These are phyloP conservation scores for Paratinospora sagittata DNA, from an alignment of 164 flowering plant species.

Conservation along the genomic window DNA sequence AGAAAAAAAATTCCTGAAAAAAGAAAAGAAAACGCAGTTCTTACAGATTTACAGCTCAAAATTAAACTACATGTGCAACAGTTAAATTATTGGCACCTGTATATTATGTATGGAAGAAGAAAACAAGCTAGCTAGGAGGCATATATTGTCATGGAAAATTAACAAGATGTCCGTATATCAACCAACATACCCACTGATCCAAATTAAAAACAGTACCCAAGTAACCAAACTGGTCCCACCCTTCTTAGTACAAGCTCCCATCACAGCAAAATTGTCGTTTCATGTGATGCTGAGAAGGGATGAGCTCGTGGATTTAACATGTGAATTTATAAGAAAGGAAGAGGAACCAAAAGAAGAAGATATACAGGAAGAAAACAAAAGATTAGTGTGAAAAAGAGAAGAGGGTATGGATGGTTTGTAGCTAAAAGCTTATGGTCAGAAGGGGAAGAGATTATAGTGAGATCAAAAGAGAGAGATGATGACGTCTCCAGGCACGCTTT, in stretches of 20 bases:
- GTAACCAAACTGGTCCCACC: background rate
- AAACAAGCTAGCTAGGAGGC: background rate
- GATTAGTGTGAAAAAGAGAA: background rate
- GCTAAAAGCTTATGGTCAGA: background rate
- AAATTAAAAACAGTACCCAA: background rate
- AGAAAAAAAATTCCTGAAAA: background rate
- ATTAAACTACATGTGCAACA: background rate
- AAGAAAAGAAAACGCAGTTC: background rate
- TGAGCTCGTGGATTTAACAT: background rate
- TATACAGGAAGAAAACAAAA: background rate
- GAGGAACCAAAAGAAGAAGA: background rate
- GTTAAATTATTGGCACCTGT: background rate
- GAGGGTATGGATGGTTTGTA: background rate
- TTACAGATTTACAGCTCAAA: background rate
- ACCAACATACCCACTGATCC: background rate
- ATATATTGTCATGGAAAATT: background rate
- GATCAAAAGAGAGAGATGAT: slow-evolving; percentile 18
- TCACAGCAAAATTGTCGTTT: background rate
- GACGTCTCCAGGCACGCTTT: slow-evolving; percentile 17
- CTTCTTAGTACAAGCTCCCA: background rate
- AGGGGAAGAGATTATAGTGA: slow-evolving; percentile 1
- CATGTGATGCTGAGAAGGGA: background rate
- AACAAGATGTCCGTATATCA: background rate
- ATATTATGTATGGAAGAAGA: too few species aligned
- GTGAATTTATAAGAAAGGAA: background rate